These are phyloP conservation scores for Cryptococcus floricola DNA, from an alignment of 1,284 basidiomycete genomes.

Conservation along the genomic window DNA sequence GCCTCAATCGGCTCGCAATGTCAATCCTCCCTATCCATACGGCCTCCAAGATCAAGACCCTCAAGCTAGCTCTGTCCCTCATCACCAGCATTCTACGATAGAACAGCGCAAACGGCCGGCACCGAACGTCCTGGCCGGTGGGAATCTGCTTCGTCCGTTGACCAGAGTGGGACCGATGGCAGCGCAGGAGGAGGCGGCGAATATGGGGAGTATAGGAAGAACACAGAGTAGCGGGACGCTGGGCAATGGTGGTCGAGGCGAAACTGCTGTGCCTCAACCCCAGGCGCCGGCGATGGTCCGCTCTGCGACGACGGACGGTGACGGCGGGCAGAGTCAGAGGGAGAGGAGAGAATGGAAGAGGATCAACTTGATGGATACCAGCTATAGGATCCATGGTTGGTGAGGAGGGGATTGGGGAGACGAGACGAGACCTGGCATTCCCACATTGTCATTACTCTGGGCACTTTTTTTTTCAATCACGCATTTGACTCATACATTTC, in stretches of 20 bases:
- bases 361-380: conserved; percentile 29
- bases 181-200: neutral
- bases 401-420: conserved; percentile 7
- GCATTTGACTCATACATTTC: too few species aligned
- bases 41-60: neutral
- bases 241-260: neutral
- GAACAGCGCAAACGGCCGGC: conserved; percentile 10
- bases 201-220: conserved; percentile 6
- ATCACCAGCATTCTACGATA: conserved; percentile 5
- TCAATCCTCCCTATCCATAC: too few species aligned
- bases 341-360: conserved; percentile 20
- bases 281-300: conserved; percentile 32
- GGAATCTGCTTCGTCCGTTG: conserved; percentile 37
- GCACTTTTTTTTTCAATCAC: too few species aligned
- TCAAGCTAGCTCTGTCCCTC: conserved; percentile 6
- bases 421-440: too few species aligned
- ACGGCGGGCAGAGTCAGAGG: conserved; percentile 18
- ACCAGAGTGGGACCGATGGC: conserved; percentile 24
- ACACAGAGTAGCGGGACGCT: conserved; percentile 28
- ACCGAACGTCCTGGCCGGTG: conserved; percentile 31
- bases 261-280: neutral
- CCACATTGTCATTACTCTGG: too few species aligned
- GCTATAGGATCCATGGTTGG: conserved; percentile 46
- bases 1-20: conserved; percentile 10
- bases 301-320: conserved; percentile 33